Conservation (phyloP, 129 eudicot species). For the Glebionis coronaria region DNA sequence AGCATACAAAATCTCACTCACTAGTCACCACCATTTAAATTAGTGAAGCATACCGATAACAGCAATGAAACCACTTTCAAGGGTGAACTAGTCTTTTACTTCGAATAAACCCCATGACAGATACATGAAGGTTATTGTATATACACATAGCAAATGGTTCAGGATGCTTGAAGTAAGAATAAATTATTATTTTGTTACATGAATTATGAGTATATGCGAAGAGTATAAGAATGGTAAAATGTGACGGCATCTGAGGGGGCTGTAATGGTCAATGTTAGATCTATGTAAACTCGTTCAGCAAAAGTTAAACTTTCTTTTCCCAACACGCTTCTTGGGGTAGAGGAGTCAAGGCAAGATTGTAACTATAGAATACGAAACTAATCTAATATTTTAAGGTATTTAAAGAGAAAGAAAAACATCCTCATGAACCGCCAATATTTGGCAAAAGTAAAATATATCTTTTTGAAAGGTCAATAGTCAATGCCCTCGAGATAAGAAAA, state of each 20-base stretch:
- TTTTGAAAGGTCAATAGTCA: conserved; percentile 32
- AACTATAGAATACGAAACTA: conserved; percentile 9
- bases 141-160: conserved; percentile 9
- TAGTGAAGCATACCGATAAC: conserved; percentile 1
- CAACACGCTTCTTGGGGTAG: not conserved
- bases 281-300: conserved; percentile 20
- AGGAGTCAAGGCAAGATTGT: conserved; percentile 11
- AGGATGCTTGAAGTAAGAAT: not conserved
- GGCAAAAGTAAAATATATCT: conserved; percentile 28
- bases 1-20: conserved; percentile 22
- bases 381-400: conserved; percentile 15
- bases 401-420: not conserved
- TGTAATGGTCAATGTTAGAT: conserved; percentile 24
- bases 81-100: conserved; percentile 18
- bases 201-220: not conserved
- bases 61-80: conserved; percentile 17
- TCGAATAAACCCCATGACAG: conserved; percentile 5
- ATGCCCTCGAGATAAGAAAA: conserved; percentile 19
- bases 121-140: not conserved
- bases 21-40: conserved; percentile 18
- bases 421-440: conserved; percentile 21
- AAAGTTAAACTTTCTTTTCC: conserved; percentile 5
- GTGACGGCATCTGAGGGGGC: too few relatives aligned
- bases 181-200: conserved; percentile 17
- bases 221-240: not conserved